Base-by-base conservation (phyloP, 495 filamentous ascomycete species). In the Penicillium subrubescens region DNA sequence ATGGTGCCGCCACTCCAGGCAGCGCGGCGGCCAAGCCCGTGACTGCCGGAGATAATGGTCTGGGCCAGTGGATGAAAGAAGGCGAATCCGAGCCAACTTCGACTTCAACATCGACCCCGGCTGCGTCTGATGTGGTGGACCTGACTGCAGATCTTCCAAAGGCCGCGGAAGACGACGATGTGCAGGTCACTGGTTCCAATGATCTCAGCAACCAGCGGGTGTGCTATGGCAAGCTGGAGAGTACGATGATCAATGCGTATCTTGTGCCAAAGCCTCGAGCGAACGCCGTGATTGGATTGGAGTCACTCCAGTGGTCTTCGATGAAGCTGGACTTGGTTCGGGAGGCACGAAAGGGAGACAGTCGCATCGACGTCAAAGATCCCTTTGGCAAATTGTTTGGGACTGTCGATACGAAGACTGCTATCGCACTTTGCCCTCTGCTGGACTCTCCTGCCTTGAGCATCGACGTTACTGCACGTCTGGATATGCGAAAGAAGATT, bases 221-320 rank as follows among this genome's bases (percentile, higher is more conserved):
- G 29, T 97, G 95, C 77, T 93, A 92, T 71, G 95, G 95, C 8
- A 89, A 88, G 73, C 71, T 97, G 21, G 86, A 92, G 41, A 81
- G 83, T 21, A 88, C 89, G 5, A 88, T 77, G 56, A 79, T 96
- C 61, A 88, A 89, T 43, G 88, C 90, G 21, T 81, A 87, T 64
- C 70, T 77, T 15, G 84, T 96, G 2, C 94, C 90, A 0, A 89
- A 86, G 63, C 87, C 88, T 3, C 79, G 81, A 17, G 76, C 81
- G n/a, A 81, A 85, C 54, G 75, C 81, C 15, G 81, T 87, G 10
- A 76, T 77, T 54, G 71, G 67, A 14, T 73, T 71, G 44, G 71
- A 63, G 2, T 59, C 66, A 15, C 61, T 69, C 43, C 71, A 83
- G 53, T 95, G 92, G 90, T 90, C 92, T 0, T 77, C 85, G 8